Evolutionary conservation across 768 basidiomycete species (phyloP).

Genomic region (Chlorophyllum brunneum): DNA sequence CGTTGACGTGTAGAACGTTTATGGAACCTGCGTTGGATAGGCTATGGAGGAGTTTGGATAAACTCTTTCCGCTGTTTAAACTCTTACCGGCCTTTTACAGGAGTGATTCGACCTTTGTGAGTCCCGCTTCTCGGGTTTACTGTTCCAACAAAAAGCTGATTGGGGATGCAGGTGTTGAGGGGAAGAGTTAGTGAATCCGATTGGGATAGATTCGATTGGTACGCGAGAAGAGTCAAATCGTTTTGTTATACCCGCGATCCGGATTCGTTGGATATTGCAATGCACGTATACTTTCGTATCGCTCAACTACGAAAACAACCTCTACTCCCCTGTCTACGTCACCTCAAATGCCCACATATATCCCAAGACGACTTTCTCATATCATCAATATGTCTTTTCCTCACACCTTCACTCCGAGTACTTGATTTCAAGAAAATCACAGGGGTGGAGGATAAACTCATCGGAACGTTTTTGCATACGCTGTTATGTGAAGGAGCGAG

Average conservation of each 20-base stretch:
- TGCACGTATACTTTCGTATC: constrained; percentile 32
- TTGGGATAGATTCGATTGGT: constrained; percentile 30
- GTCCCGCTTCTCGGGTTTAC: constrained; percentile 8
- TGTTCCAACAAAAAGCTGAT: neutral
- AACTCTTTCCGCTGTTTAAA: constrained; percentile 29
- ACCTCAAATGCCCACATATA: constrained; percentile 25
- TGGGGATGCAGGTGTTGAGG: constrained; percentile 23
- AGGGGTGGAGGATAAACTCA: constrained; percentile 28
- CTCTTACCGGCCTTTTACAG: constrained; percentile 25
- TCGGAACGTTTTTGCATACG: constrained; percentile 27
- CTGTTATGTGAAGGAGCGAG: constrained; percentile 23
- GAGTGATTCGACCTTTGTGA: constrained; percentile 28
- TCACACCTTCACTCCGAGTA: constrained; percentile 25
- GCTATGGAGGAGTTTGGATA: constrained; percentile 29
- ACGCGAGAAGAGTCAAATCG: constrained; percentile 25
- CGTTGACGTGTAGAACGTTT: constrained; percentile 27
- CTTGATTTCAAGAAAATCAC: constrained; percentile 26
- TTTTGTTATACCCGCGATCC: constrained; percentile 28
- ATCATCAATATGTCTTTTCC: constrained; percentile 30
- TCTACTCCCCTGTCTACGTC: constrained; percentile 23
- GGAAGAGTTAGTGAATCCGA: constrained; percentile 21
- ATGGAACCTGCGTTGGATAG: constrained; percentile 28
- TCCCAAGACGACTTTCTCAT: constrained; percentile 28
- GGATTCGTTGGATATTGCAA: constrained; percentile 26
- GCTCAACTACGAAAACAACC: constrained; percentile 26